These are phyloP conservation scores for Suillus plorans DNA, from an alignment of 768 basidiomycete species.

Conservation along the genomic window DNA sequence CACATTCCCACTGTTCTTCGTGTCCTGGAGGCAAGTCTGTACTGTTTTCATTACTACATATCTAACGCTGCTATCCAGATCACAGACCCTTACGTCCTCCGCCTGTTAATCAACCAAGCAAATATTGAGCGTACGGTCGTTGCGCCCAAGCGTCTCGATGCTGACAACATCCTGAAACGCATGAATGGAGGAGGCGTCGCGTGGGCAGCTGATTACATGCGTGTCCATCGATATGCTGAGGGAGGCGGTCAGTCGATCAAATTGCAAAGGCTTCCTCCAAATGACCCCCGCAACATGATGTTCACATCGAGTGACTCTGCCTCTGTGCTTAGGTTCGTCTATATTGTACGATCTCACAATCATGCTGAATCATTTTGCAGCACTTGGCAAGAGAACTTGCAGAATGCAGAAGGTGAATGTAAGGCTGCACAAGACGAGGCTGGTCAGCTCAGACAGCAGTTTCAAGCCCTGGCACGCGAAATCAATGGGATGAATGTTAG, in stretches of 20 bases:
- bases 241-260: conserved; percentile 62
- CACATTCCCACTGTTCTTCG: conserved; percentile 74
- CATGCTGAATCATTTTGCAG: conserved; percentile 31
- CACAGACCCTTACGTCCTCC: conserved; percentile 68
- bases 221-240: conserved; percentile 62
- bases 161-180: conserved; percentile 48
- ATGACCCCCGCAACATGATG: conserved; percentile 45
- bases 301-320: conserved; percentile 53
- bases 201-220: conserved; percentile 63
- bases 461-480: conserved; percentile 26
- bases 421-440: conserved; percentile 27
- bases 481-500: conserved; percentile 37
- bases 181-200: conserved; percentile 53
- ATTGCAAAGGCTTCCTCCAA: conserved; percentile 26
- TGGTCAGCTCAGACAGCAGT: conserved; percentile 29
- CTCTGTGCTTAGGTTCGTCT: conserved; percentile 45
- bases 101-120: conserved; percentile 75
- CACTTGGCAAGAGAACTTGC: conserved; percentile 42
- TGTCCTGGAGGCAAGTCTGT: conserved; percentile 65
- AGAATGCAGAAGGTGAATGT: conserved; percentile 39
- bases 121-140: conserved; percentile 74
- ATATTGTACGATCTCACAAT: conserved; percentile 1
- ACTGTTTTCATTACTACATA: neutral
- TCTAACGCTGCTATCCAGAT: conserved; percentile 47
- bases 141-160: conserved; percentile 61